phyloP scores from a whole-genome alignment of 352 stramenopile species.

The Phytopythium cucurbitacearum region DNA sequence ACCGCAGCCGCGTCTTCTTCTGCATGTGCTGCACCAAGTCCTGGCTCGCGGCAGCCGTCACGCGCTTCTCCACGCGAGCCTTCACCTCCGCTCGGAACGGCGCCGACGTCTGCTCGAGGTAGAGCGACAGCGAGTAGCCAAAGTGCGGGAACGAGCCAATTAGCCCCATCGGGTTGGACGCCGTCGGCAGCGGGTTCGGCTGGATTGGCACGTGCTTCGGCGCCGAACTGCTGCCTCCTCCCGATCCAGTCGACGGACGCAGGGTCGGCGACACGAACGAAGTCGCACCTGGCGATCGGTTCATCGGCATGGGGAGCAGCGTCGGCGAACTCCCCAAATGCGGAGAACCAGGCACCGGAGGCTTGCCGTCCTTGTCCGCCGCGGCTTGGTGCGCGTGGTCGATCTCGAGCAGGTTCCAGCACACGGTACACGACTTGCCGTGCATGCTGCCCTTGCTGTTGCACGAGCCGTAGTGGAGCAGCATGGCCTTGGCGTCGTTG shows the following conservation, averaged over 20 bases:
- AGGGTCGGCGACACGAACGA: slow-evolving; percentile 15
- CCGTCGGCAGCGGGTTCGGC: slow-evolving; percentile 69
- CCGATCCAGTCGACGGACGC: neutral
- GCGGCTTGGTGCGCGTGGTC: slow-evolving; percentile 60
- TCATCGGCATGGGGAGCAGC: slow-evolving; percentile 12
- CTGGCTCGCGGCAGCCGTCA: slow-evolving; percentile 63
- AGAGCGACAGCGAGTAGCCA: slow-evolving; percentile 58
- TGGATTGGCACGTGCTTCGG: slow-evolving; percentile 60
- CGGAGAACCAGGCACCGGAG: neutral
- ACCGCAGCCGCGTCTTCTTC: slow-evolving; percentile 76
- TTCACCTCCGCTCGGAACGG: slow-evolving; percentile 67
- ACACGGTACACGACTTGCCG: slow-evolving; percentile 42
- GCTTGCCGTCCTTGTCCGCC: slow-evolving; percentile 9
- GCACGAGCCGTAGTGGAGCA: slow-evolving; percentile 64
- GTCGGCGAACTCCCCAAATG: neutral
- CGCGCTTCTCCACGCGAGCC: slow-evolving; percentile 69
- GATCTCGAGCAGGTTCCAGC: slow-evolving; percentile 62
- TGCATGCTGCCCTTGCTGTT: slow-evolving; percentile 38
- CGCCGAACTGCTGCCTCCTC: neutral
- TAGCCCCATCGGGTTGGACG: slow-evolving; percentile 64
- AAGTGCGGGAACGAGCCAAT: slow-evolving; percentile 55
- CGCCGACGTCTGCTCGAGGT: slow-evolving; percentile 68
- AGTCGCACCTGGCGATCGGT: slow-evolving; percentile 3
- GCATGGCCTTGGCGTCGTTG: slow-evolving; percentile 76
- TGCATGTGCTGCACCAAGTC: slow-evolving; percentile 82